A percentile compares a stretch with the other conserved stretches of the same genome.
Evolutionary conservation across 306 rosid genomes (phyloP).

Genomic region (Begonia fuchsioides): DNA sequence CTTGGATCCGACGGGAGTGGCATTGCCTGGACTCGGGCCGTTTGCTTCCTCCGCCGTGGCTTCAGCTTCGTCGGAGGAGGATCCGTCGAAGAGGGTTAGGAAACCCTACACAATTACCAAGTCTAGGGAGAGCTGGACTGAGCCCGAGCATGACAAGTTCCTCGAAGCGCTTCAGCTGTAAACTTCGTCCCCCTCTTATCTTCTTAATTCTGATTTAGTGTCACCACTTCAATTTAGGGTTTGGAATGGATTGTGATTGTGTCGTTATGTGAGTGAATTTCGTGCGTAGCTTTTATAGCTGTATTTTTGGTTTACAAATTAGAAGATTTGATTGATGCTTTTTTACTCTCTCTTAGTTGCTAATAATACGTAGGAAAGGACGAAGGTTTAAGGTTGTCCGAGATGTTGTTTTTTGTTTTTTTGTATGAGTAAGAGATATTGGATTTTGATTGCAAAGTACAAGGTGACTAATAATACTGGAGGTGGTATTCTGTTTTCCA

Average conservation of each 20-base stretch:
- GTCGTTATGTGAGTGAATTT: background rate
- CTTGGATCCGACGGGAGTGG: conserved; percentile 48
- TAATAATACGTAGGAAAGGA: no score
- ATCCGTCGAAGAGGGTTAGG: conserved; percentile 54
- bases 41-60: conserved; percentile 22
- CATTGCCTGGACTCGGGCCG: conserved; percentile 46
- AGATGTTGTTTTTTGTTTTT: no score
- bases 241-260: background rate
- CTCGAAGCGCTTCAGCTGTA: conserved; percentile 97
- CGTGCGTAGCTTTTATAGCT: no score
- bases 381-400: no score
- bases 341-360: no score
- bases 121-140: conserved; percentile 98
- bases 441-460: no score
- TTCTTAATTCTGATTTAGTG: background rate
- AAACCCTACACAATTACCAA: conserved; percentile 93
- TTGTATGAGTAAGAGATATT: no score
- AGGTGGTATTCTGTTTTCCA: no score
- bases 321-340: no score
- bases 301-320: no score
- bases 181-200: background rate
- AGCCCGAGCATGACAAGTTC: conserved; percentile 93
- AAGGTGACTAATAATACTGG: no score
- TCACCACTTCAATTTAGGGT: background rate
- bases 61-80: conserved; percentile 37